phyloP scores from a whole-genome alignment of 176 grass and related monocot species.

The Tillandsia leiboldiana region DNA sequence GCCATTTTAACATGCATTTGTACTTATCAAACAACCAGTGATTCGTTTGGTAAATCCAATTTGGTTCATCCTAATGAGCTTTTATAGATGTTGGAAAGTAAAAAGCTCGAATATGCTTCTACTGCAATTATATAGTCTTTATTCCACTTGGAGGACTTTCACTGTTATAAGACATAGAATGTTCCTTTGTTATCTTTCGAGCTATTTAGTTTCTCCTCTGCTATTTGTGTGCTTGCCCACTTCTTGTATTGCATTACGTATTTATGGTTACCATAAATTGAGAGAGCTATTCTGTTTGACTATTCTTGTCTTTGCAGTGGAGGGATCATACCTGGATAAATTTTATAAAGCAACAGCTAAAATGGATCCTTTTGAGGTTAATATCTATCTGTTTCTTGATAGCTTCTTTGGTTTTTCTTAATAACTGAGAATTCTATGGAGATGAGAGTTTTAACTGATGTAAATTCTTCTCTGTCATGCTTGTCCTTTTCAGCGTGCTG shows the following conservation, averaged over 20 bases:
- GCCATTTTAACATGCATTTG: background rate
- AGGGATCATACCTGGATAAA: constrained; percentile 81
- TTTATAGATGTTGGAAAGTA: background rate
- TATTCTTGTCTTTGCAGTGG: constrained; percentile 40
- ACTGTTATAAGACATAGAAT: no score
- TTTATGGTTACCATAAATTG: background rate
- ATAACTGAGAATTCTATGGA: constrained; percentile 1
- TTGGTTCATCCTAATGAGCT: background rate
- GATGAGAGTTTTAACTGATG: background rate
- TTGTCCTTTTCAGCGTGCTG: constrained; percentile 53
- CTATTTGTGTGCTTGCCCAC: background rate
- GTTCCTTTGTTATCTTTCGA: background rate
- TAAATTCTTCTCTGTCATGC: background rate
- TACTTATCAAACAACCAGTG: background rate
- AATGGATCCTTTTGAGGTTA: constrained; percentile 78
- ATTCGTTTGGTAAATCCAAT: background rate
- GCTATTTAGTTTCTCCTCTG: no score
- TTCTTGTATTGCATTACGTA: background rate
- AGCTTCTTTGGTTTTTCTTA: constrained; percentile 1
- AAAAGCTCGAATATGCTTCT: background rate
- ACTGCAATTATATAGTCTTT: background rate
- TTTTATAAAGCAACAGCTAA: constrained; percentile 63
- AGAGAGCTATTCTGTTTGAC: background rate
- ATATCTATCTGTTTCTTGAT: constrained; percentile 4
- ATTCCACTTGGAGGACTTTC: background rate